A percentile compares a stretch with the other conserved stretches of the same genome.
Conservation (phyloP, 495 filamentous ascomycete species). For the Tuber indicum region DNA sequence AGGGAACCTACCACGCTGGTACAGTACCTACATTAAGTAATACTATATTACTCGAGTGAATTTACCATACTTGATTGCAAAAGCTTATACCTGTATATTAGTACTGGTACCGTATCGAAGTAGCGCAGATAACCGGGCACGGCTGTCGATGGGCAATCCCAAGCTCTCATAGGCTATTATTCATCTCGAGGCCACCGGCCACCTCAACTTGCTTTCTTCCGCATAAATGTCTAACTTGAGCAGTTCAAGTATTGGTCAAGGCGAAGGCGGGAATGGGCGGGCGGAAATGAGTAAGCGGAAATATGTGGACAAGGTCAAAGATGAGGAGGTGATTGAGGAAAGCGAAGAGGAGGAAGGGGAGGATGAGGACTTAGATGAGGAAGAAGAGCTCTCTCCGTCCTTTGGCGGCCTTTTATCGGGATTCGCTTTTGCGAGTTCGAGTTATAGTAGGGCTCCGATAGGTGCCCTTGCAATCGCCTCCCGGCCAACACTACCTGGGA, state of each 20-base stretch:
- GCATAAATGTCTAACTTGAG: neutral
- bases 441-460: neutral
- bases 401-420: constrained; percentile 29
- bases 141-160: neutral
- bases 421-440: constrained; percentile 26
- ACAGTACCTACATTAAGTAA: neutral
- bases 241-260: neutral
- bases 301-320: neutral
- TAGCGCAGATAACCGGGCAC: neutral
- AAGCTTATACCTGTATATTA: neutral
- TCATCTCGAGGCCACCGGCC: neutral
- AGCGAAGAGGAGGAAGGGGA: neutral
- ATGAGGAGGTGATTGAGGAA: neutral
- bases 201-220: neutral
- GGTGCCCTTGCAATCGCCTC: neutral
- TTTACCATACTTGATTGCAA: neutral
- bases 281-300: neutral
- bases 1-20: neutral
- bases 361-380: neutral
- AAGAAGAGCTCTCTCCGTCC: constrained; percentile 6
- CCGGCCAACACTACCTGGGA: neutral
- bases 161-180: neutral
- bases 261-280: neutral
- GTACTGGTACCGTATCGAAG: neutral
- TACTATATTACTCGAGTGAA: too few species aligned